A percentile compares a stretch with the other conserved stretches of the same genome.
Conservation (phyloP, 2,329 filamentous ascomycete genomes). For the Macroventuria anomochaeta region DNA sequence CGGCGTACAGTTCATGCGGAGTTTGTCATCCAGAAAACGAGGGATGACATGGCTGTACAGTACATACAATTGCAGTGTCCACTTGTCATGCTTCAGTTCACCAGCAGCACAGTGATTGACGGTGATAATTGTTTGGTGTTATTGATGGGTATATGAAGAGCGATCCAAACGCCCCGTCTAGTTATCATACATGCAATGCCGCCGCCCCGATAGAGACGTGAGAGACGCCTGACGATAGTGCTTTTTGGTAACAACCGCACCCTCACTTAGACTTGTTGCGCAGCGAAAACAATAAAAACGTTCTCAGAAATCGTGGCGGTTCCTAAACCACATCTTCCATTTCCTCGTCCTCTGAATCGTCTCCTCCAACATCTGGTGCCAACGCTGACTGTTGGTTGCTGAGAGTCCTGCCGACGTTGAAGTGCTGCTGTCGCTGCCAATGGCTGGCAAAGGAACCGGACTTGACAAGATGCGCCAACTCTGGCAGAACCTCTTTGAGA, state of each 20-base stretch:
- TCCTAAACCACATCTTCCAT: conserved; percentile 75
- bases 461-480: conserved; percentile 82
- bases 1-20: no score
- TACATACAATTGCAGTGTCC: no score
- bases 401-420: conserved; percentile 51
- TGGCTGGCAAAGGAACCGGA: conserved; percentile 83
- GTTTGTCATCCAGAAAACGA: neutral
- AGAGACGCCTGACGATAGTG: neutral
- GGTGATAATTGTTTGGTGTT: neutral
- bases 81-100: no score
- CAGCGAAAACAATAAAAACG: neutral
- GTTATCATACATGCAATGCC: neutral
- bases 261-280: neutral
- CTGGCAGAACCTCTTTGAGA: conserved; percentile 81
- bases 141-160: conserved; percentile 15
- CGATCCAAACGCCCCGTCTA: neutral
- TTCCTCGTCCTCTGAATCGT: conserved; percentile 71
- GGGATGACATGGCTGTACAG: no score
- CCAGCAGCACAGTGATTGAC: no score
- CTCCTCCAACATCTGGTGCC: conserved; percentile 57
- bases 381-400: conserved; percentile 49
- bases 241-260: neutral
- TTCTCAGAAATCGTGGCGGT: neutral
- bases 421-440: conserved; percentile 80
- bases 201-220: neutral